phyloP scores from a whole-genome alignment of 148 eudicot genomes.

The Persicaria maculosa region DNA sequence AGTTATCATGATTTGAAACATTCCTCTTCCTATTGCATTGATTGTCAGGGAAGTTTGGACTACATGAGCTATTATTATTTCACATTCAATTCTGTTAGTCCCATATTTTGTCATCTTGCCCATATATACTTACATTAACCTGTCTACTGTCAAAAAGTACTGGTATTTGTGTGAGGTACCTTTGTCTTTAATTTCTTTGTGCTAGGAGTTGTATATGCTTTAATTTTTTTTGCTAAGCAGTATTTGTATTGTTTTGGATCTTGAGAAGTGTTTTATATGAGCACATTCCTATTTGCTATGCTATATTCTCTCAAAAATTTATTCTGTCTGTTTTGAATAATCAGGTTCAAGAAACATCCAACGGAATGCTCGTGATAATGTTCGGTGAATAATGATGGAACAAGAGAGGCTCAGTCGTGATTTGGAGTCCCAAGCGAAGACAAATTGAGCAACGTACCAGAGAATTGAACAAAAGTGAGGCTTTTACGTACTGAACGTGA shows the following conservation, averaged over 20 bases:
- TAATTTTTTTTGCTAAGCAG: background rate
- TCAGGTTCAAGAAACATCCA: conserved; percentile 82
- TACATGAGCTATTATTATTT: background rate
- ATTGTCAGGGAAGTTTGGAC: background rate
- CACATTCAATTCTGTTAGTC: background rate
- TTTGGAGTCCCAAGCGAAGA: conserved; percentile 48
- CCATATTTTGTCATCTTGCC: background rate
- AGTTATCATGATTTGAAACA: background rate
- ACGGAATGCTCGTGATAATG: conserved; percentile 50
- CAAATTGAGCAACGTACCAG: conserved; percentile 59
- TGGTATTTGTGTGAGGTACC: background rate
- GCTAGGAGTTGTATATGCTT: background rate
- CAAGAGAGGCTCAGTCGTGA: conserved; percentile 62
- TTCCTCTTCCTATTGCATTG: background rate
- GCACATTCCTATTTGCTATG: background rate
- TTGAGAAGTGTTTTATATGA: background rate
- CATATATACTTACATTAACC: too few relatives aligned
- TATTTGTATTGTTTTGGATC: background rate
- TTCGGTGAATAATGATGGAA: conserved; percentile 54
- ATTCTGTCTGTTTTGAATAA: background rate
- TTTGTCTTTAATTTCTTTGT: background rate
- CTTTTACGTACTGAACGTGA: conserved; percentile 63
- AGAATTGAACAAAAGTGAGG: conserved; percentile 61
- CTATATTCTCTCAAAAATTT: background rate
- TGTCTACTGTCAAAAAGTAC: too few relatives aligned